Base-by-base conservation (phyloP, 371 early-diverging fungal species). In the Mucor circinelloides region DNA sequence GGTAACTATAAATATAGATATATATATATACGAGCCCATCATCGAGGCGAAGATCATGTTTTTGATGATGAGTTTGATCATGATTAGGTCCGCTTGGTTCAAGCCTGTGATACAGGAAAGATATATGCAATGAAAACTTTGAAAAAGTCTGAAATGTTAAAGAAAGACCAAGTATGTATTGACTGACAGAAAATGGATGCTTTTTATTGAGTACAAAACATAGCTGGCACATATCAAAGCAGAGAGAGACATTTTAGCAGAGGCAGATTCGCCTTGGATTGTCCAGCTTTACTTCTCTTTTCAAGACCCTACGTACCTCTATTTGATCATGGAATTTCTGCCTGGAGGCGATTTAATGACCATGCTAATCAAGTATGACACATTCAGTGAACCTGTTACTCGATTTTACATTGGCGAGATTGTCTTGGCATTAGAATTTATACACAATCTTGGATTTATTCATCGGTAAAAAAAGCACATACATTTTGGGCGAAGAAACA, bases 341-440 rank as follows among this genome's bases (percentile, higher is more conserved):
- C 97, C 98, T 0, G 99, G 97, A 30, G 98, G 98, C 61, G 97
- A 97, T 79, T 82, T 99, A 84, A 98, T 99, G 97, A 95, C 97
- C 19, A 95, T 99, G 95, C 79, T 98, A 63, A 95, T 97, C 77
- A 95, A 93, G 73, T 95, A 96, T 71, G 96, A 98, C 70, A 97
- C 91, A 8, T 99, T 99, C 76, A 89, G 96, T 9, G 96, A 96
- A 58, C 93, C 96, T 48, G 95, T 97, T 19, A 97, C 99, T 10
- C 91, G 96, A 40, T 96, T 99, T 73, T 99, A 99, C 78, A 96
- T 99, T 82, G 97, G 95, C 17, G 99, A 99, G 80, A 94, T 98
- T 67, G 91, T 99, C 0, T 77, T 95, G 57, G 99, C 98, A n/a
- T 87, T 99, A 52, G 97, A 93, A 66, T 92, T 94, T 36, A 94